phyloP scores from a whole-genome alignment of 768 basidiomycete genomes.

The Gyrodon lividus region DNA sequence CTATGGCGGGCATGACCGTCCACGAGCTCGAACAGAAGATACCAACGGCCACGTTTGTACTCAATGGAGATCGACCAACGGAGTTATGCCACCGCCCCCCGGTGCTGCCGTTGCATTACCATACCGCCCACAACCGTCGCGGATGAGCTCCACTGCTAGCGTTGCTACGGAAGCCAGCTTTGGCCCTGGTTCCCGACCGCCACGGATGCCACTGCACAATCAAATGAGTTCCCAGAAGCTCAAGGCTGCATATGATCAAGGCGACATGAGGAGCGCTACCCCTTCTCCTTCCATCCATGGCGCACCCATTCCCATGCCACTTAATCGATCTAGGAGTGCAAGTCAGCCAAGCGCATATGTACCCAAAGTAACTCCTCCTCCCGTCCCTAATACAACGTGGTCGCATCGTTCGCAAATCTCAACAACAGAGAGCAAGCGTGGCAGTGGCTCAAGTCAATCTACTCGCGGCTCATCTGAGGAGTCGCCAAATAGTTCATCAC shows the following conservation, averaged over 20 bases:
- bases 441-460: conserved; percentile 82
- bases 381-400: conserved; percentile 56
- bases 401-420: conserved; percentile 42
- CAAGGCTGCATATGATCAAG: conserved; percentile 50
- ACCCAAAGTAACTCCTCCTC: conserved; percentile 49
- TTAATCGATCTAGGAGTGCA: conserved; percentile 68
- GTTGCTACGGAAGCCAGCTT: conserved; percentile 41
- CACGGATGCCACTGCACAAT: conserved; percentile 48
- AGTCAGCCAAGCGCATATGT: conserved; percentile 76
- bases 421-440: conserved; percentile 58
- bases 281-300: conserved; percentile 31
- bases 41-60: conserved; percentile 58
- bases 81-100: conserved; percentile 39
- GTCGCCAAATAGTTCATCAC: conserved; percentile 82
- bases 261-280: conserved; percentile 33
- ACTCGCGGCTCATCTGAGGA: conserved; percentile 78
- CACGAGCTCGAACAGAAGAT: conserved; percentile 71
- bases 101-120: conserved; percentile 23
- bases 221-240: conserved; percentile 72
- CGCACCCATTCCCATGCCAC: conserved; percentile 28
- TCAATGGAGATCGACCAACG: conserved; percentile 58
- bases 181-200: conserved; percentile 40
- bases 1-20: conserved; percentile 46
- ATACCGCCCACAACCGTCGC: conserved; percentile 44
- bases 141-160: conserved; percentile 46